phyloP scores from a whole-genome alignment of 768 basidiomycete species.

The Nidula microcarpa region DNA sequence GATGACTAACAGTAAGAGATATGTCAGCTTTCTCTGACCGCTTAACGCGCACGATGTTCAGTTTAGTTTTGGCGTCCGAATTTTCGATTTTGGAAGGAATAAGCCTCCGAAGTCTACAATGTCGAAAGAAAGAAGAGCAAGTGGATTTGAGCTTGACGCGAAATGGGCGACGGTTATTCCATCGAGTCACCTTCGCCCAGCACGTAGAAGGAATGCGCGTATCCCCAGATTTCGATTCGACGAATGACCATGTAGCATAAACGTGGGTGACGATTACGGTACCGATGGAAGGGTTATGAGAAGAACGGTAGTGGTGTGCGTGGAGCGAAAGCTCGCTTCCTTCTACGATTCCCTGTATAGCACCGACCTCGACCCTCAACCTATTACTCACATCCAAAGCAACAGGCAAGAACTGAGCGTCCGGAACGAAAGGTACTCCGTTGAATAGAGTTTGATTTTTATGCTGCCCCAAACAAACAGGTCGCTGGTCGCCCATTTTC shows the following conservation, averaged over 20 bases:
- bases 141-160: constrained; percentile 50
- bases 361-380: constrained; percentile 53
- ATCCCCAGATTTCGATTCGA: constrained; percentile 33
- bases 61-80: constrained; percentile 31
- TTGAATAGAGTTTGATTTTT: constrained; percentile 51
- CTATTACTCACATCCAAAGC: constrained; percentile 28
- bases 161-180: constrained; percentile 58
- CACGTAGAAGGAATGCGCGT: constrained; percentile 28
- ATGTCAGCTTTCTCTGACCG: constrained; percentile 44
- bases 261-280: constrained; percentile 49
- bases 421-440: constrained; percentile 50
- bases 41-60: constrained; percentile 45
- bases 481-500: constrained; percentile 41
- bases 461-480: constrained; percentile 47
- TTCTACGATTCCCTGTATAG: constrained; percentile 59
- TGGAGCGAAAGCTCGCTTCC: constrained; percentile 63
- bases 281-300: constrained; percentile 51
- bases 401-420: constrained; percentile 44
- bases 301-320: constrained; percentile 57
- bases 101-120: constrained; percentile 38
- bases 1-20: constrained; percentile 39
- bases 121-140: constrained; percentile 37
- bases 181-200: constrained; percentile 47
- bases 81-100: constrained; percentile 27
- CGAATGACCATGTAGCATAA: constrained; percentile 56